Base-by-base conservation (phyloP, 176 grass and related monocot genomes). In the Triticum aestivum region DNA sequence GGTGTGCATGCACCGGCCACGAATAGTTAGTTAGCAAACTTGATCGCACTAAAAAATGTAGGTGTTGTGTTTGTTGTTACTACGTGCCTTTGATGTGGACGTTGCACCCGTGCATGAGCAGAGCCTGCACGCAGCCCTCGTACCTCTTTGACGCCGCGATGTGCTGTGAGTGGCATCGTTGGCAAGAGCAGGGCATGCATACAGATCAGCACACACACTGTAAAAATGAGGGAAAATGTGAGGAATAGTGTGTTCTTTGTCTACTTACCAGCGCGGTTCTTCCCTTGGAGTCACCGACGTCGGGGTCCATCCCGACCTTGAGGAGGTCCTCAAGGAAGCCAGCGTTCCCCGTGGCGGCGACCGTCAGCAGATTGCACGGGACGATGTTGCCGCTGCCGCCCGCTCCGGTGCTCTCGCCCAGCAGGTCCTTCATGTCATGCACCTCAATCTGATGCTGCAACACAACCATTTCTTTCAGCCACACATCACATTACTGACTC, bases 131-230 rank as follows among this genome's bases (percentile, higher is more conserved):
- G 88, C 94, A 96, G 75, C 92, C 93, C 77, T 98, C 94, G 54
- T 94, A 96, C 33, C 97, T 92, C 77, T 94, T 96, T 21, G 90
- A 88, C 76, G 97, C 97, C 70, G 92, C 92, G 89, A 98, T 98
- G 77, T 98, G 97, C 94, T 98, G 83, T 1, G 44, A 20, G 21
- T n/a, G 59, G 13, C 62, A 44, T 80, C 14, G 32, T 75, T 37
- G 33, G 0, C 11, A 74, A 58, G 15, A 89, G 8, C 52, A 83
- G 8, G 56, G 26, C 11, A 11, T 44, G 42, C 52, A 58, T 58
- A 18, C 2, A 82, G 41, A 18, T 35, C 24, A 13, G 6, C 18
- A 13, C 17, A 21, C 54, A 7, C 42, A 44, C 42, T 11, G 42
- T 44, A 44, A 44, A 44, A 44, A 11, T 1, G 42, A 44, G 42